Percentiles rank a stretch among this genome's conserved stretches.
Evolutionary conservation across 2,329 filamentous ascomycete genomes (phyloP).

Genomic region (Furcasterigmium furcatum): DNA sequence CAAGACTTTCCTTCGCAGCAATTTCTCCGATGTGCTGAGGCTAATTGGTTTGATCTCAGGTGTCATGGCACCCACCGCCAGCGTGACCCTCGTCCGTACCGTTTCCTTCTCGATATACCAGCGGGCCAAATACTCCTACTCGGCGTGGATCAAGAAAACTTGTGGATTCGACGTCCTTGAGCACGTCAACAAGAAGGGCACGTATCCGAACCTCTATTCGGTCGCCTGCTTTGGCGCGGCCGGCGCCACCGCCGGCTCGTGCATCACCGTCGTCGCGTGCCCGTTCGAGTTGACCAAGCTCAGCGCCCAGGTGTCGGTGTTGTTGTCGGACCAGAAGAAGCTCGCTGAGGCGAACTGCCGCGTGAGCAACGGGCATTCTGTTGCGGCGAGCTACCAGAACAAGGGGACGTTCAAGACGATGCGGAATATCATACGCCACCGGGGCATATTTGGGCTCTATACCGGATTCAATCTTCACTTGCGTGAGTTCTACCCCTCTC

Average conservation of each 20-base stretch:
- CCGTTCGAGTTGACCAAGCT: conserved; percentile 90
- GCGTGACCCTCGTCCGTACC: conserved; percentile 73
- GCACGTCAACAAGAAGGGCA: conserved; percentile 67
- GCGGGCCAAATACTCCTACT: conserved; percentile 70
- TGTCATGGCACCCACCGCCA: conserved; percentile 76
- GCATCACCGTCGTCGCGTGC: conserved; percentile 78
- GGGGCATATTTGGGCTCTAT: conserved; percentile 72
- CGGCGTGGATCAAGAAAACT: conserved; percentile 66
- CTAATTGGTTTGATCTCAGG: conserved; percentile 43
- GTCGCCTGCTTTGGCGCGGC: conserved; percentile 74
- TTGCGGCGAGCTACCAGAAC: conserved; percentile 70
- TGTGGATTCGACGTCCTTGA: conserved; percentile 67
- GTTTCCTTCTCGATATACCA: conserved; percentile 80
- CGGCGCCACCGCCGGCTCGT: conserved; percentile 74
- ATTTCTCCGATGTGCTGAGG: conserved; percentile 24
- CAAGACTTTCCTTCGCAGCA: conserved; percentile 80
- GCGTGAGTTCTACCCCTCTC: conserved; percentile 47
- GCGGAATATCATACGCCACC: conserved; percentile 71
- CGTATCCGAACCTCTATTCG: conserved; percentile 70
- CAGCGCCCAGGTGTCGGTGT: conserved; percentile 78
- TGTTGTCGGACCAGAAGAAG: conserved; percentile 61
- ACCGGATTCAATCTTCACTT: conserved; percentile 78
- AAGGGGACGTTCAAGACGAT: conserved; percentile 76
- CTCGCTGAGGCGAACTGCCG: conserved; percentile 22
- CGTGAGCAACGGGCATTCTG: conserved; percentile 49